Evolutionary conservation across 2,329 filamentous ascomycete genomes (phyloP), one percentile per base, ranked within the genome.

Genomic region (Fusarium torreyae): DNA sequence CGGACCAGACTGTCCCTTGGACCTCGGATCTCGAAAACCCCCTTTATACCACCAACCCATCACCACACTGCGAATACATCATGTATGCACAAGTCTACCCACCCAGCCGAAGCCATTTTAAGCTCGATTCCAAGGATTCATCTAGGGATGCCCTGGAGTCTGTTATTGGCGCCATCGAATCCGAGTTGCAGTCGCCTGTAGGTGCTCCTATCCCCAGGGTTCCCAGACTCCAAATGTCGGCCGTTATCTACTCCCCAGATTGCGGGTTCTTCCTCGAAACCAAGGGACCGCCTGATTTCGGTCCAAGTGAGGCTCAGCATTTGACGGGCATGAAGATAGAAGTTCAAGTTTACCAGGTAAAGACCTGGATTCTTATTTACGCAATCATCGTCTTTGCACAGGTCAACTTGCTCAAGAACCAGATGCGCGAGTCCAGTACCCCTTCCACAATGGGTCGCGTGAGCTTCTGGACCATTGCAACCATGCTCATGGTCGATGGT

Each of bases 61-160:
- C 77, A 14, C 93, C 94, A 1, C 92, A 93, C 72, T 99, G 96
- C 84, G 96, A 99, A 79, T 94, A 94, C 75, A 83, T 99, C 50
- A 82, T 97, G 56, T 98, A 94, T 78, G 83, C 95, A 31, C 96
- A 98, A 77, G 85, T 95, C 40, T 86, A 92, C 66, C 88, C 89
- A 3, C 79, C 86, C 5, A 79, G 84, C 46, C 77, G 78, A 14
- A 73, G 78, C 10, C 75, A 77, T 20, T 66, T 83, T 61, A 77
- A 69, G 60, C 77, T 71, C 60, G 76, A 66, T 49, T 74, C 78
- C 3, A 74, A 79, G 48, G 77, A 78, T 43, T 76, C 78, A 34
- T 68, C 68, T 69, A 73, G 38, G 72, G 75, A 48, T 38, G 56
- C 53, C 78, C 80, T 45, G 43, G 51, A 64, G 33, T 62, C 70